phyloP scores from a whole-genome alignment of 78 protist species.

The Dictyostelium firmibasis region DNA sequence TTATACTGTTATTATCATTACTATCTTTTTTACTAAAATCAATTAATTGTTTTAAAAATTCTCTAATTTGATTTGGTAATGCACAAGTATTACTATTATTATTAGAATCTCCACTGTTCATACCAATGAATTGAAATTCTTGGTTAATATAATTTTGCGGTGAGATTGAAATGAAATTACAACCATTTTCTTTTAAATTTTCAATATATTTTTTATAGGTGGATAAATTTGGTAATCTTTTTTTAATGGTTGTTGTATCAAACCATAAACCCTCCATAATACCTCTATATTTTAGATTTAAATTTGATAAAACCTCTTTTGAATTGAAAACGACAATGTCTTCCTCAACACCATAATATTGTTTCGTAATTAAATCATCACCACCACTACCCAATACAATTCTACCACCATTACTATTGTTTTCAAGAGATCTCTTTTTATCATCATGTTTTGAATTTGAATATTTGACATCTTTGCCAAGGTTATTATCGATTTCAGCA shows the following conservation, averaged over 20 bases:
- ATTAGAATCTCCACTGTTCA: not conserved
- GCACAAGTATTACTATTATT: not conserved
- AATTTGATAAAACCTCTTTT: not conserved
- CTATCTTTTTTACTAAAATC: not conserved
- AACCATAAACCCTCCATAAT: constrained; percentile 60
- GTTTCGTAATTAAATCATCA: constrained; percentile 31
- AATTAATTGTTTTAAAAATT: constrained; percentile 27
- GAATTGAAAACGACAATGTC: constrained; percentile 40
- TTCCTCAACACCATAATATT: constrained; percentile 73
- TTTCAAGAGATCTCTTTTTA: not conserved
- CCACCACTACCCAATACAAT: not conserved
- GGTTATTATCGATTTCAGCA: not conserved
- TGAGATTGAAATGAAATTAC: constrained; percentile 44
- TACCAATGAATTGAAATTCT: not conserved
- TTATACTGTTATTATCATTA: not conserved
- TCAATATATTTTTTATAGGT: not conserved
- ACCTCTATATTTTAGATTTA: constrained; percentile 38
- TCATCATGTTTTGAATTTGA: not conserved
- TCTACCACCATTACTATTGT: not conserved
- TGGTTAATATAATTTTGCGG: constrained; percentile 16
- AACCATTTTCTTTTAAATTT: not conserved
- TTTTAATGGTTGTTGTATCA: not conserved
- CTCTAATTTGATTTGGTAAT: constrained; percentile 13
- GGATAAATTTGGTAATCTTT: constrained; percentile 11
- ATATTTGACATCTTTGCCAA: not conserved